Conservation (phyloP, 1,139 yeast species). For the Blastobotrys serpentis region DNA sequence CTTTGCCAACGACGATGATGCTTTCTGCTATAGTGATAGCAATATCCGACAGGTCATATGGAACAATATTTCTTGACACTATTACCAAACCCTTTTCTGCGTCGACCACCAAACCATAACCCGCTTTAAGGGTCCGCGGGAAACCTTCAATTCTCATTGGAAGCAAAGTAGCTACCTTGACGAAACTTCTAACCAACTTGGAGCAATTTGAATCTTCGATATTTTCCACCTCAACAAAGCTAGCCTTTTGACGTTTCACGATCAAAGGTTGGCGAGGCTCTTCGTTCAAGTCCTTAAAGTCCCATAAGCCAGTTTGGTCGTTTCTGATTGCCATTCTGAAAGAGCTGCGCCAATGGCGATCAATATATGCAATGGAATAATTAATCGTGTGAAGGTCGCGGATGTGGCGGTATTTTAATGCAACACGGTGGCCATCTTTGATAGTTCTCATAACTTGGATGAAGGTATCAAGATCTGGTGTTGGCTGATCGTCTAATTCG, state of each 20-base stretch:
- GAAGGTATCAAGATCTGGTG: conserved; percentile 70
- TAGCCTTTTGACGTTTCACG: conserved; percentile 50
- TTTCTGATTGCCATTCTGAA: conserved; percentile 75
- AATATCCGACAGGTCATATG: conserved; percentile 82
- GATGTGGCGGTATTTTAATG: conserved; percentile 72
- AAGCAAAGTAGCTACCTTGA: conserved; percentile 60
- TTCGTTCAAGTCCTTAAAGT: conserved; percentile 50
- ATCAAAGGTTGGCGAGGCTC: conserved; percentile 46
- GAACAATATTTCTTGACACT: conserved; percentile 75
- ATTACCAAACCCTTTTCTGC: conserved; percentile 76
- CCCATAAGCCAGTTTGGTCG: conserved; percentile 86
- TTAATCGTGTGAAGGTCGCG: conserved; percentile 74
- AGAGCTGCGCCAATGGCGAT: conserved; percentile 80
- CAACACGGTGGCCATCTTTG: conserved; percentile 74
- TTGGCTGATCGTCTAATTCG: conserved; percentile 70
- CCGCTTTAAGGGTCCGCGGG: conserved; percentile 58
- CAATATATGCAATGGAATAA: conserved; percentile 61
- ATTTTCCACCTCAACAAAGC: conserved; percentile 63
- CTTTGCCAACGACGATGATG: conserved; percentile 74
- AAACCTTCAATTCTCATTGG: conserved; percentile 76
- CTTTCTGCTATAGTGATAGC: conserved; percentile 83
- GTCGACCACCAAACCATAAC: conserved; percentile 80
- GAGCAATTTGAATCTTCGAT: conserved; percentile 53
- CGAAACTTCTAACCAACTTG: conserved; percentile 58
- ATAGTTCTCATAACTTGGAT: conserved; percentile 73